These are phyloP conservation scores for Colletotrichum liaoningense DNA, from an alignment of 2,329 filamentous ascomycete genomes.

Conservation along the genomic window DNA sequence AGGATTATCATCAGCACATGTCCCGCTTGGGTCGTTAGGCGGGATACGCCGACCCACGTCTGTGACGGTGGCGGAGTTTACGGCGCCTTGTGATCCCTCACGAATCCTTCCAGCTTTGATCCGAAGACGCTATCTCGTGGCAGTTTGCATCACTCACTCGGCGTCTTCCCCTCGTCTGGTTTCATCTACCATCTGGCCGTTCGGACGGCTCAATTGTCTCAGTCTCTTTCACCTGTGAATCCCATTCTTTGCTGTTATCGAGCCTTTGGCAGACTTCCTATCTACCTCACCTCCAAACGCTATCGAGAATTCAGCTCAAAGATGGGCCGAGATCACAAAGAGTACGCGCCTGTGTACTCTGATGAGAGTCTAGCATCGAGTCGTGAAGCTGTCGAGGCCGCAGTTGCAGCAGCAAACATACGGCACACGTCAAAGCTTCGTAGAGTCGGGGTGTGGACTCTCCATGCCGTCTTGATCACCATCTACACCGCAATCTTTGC, in stretches of 20 bases:
- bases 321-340: conserved; percentile 4
- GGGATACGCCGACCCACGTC: not conserved
- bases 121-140: too few species aligned
- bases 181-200: not conserved
- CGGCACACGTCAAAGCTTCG: not conserved
- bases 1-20: not conserved
- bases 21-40: too few species aligned
- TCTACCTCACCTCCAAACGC: not conserved
- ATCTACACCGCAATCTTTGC: conserved; percentile 18
- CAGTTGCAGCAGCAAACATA: not conserved
- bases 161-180: not conserved
- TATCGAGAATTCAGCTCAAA: not conserved
- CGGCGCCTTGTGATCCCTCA: not conserved
- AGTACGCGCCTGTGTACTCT: conserved; percentile 10
- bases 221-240: too few species aligned
- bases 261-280: not conserved
- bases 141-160: not conserved
- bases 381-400: conserved; percentile 15
- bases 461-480: conserved; percentile 14
- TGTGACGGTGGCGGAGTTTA: not conserved
- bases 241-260: not conserved
- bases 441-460: conserved; percentile 10
- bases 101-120: not conserved
- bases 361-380: conserved; percentile 18
- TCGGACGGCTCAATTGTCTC: not conserved